A percentile compares a stretch with the other conserved stretches of the same genome.
These are phyloP conservation scores for Plasmodium berghei DNA, from an alignment of 169 alveolate species.

Conservation along the genomic window DNA sequence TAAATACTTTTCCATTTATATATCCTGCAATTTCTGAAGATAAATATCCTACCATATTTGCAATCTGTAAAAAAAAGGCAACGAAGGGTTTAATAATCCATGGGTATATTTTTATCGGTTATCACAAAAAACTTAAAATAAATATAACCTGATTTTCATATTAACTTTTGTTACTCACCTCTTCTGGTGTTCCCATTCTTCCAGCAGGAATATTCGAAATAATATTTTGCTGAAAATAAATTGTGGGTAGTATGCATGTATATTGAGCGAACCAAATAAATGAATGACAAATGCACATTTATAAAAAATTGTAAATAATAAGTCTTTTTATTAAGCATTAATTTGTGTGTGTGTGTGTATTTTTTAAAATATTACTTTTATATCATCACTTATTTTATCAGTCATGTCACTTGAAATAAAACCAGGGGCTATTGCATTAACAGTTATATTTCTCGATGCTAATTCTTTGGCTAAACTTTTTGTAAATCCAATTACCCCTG, in stretches of 20 bases:
- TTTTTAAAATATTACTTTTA: constrained; percentile 64
- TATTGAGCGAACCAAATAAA: not conserved
- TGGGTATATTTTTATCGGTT: not conserved
- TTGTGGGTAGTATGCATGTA: not conserved
- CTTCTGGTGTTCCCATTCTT: constrained; percentile 81
- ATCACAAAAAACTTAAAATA: too few species aligned
- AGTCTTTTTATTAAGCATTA: too few species aligned
- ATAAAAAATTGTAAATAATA: too few species aligned
- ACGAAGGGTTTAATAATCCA: too few species aligned
- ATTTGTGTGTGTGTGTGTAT: not conserved
- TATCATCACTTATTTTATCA: constrained; percentile 74
- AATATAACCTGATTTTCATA: not conserved
- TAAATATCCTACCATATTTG: constrained; percentile 80
- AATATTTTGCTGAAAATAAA: constrained; percentile 69
- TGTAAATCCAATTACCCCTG: constrained; percentile 92
- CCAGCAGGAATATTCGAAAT: constrained; percentile 79
- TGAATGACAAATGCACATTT: not conserved
- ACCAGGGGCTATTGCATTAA: constrained; percentile 92
- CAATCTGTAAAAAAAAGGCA: constrained; percentile 73
- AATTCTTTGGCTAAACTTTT: constrained; percentile 92
- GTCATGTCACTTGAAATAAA: constrained; percentile 82
- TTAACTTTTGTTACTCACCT: constrained; percentile 38
- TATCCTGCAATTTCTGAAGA: constrained; percentile 81
- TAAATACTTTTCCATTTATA: constrained; percentile 79
- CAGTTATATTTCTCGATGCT: constrained; percentile 87